Evolutionary conservation across 306 rosid genomes (phyloP), one percentile per base, ranked within the genome.

Genomic region (Castanopsis chinensis): DNA sequence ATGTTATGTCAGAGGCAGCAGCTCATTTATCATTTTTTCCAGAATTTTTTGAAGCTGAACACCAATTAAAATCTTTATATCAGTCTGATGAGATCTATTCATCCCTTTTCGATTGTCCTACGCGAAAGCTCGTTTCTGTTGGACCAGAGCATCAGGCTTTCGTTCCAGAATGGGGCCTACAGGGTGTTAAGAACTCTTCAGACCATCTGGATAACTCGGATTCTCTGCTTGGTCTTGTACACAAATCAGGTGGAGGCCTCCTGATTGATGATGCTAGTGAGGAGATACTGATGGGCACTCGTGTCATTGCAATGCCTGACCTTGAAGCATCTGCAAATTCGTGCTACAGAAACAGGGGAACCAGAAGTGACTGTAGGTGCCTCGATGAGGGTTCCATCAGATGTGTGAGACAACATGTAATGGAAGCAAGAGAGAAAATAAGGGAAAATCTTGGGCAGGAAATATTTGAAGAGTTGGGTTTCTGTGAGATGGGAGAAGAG

Each of bases 401-500:
- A 78, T 85, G 88, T 32, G 83, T 85, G 69, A 81, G 77, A 63
- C 83, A 75, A 13, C 85, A 81, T 72, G 72, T 75, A 12, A 60
- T 4, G 65, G 81, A 85, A 32, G 78, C 79, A 5, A 85, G 85
- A 54, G 73, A 85, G 56, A 70, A 75, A 45, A 61, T 81, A 37
- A 85, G 43, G 71, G 61, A 70, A 75, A 80, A 81, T 53, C 64
- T 81, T 70, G 85, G 88, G 21, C 58, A 20, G 20, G 54, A 56
- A 58, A 72, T 55, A 25, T 81, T 75, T 74, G 81, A 75, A 54
- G 79, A 74, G 77, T 75, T 81, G 64, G 86, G 88, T 14, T 81
- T 85, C 15, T 70, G 65, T 75, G 85, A 85, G 60, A 85, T 85
- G 81, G 88, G 88, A 54, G 88, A 85, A 72, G 80, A 71, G 78